These are phyloP conservation scores for Cucurbita moschata DNA, from an alignment of 306 rosid species.

Conservation along the genomic window DNA sequence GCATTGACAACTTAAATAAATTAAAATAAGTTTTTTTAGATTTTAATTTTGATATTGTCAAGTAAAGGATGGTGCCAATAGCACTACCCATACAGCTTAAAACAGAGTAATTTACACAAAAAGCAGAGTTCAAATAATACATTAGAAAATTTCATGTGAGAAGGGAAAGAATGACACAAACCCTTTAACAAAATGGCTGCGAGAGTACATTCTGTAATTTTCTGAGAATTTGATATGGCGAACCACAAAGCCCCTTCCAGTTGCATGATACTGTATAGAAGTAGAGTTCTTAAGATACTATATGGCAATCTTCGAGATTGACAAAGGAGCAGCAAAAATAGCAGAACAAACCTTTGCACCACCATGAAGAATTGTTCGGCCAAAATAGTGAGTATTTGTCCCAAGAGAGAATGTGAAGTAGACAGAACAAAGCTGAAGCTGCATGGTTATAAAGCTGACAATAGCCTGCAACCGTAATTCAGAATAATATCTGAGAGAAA, in stretches of 20 bases:
- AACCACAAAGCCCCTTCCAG: conserved; percentile 94
- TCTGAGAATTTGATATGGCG: conserved; percentile 83
- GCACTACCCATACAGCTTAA: not conserved
- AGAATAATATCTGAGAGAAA: not conserved
- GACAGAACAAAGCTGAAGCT: conserved; percentile 81
- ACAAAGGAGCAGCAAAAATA: conserved; percentile 1
- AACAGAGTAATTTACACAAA: not conserved
- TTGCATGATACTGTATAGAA: conserved; percentile 76
- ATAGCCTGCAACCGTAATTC: conserved; percentile 56
- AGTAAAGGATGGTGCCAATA: not conserved
- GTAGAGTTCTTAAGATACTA: conserved; percentile 6
- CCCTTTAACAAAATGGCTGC: conserved; percentile 98
- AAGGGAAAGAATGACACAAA: conserved; percentile 20
- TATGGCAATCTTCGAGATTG: not conserved
- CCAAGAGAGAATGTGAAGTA: conserved; percentile 91
- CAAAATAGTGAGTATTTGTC: conserved; percentile 85
- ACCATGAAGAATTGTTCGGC: conserved; percentile 92
- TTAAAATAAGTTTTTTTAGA: not conserved
- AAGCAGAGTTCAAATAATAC: not conserved
- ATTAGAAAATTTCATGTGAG: not conserved
- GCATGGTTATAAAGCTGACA: conserved; percentile 80
- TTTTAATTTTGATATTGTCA: not conserved
- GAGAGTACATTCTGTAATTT: conserved; percentile 88
- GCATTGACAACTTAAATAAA: not conserved
- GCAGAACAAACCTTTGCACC: conserved; percentile 76